Percentiles rank a stretch among this genome's conserved stretches.
Evolutionary conservation across 1,284 basidiomycete genomes (phyloP).

Genomic region (Cutaneotrichosporon cavernicola): DNA sequence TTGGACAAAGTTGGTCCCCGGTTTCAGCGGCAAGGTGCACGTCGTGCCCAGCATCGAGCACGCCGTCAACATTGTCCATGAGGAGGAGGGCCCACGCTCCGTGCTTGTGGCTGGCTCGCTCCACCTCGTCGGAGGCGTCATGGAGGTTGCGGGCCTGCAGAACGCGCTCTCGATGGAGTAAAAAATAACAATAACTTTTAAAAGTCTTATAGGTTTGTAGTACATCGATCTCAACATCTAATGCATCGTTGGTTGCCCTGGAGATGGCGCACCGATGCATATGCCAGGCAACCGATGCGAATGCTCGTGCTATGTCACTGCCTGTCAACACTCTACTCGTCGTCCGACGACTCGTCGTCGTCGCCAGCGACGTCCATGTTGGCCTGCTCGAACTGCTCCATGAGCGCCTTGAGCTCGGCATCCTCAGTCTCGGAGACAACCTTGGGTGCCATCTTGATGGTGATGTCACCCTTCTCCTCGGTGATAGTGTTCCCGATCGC

Average conservation of each 20-base stretch:
- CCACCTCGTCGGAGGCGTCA: slow-evolving; percentile 90
- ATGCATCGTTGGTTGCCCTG: slow-evolving; percentile 5
- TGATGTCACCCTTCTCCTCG: slow-evolving; percentile 75
- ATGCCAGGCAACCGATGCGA: slow-evolving; percentile 8
- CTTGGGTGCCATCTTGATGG: slow-evolving; percentile 98
- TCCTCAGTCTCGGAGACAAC: slow-evolving; percentile 96
- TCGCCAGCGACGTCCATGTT: slow-evolving; percentile 94
- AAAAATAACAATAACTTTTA: neutral
- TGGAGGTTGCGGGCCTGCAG: slow-evolving; percentile 80
- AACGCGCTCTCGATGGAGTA: slow-evolving; percentile 54
- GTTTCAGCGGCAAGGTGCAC: slow-evolving; percentile 65
- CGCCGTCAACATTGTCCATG: slow-evolving; percentile 65
- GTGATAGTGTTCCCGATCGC: slow-evolving; percentile 82
- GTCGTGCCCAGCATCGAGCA: slow-evolving; percentile 87
- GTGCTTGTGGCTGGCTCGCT: slow-evolving; percentile 89
- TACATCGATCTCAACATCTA: slow-evolving; percentile 8
- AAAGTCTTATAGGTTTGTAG: neutral
- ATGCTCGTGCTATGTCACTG: slow-evolving; percentile 6
- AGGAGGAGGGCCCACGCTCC: slow-evolving; percentile 38
- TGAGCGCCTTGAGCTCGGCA: slow-evolving; percentile 87
- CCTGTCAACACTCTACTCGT: slow-evolving; percentile 20
- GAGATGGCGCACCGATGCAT: slow-evolving; percentile 10
- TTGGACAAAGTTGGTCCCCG: slow-evolving; percentile 67
- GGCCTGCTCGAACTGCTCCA: slow-evolving; percentile 86
- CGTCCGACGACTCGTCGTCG: slow-evolving; percentile 59